These are phyloP conservation scores for Malus fusca DNA, from an alignment of 306 rosid species.

Conservation along the genomic window DNA sequence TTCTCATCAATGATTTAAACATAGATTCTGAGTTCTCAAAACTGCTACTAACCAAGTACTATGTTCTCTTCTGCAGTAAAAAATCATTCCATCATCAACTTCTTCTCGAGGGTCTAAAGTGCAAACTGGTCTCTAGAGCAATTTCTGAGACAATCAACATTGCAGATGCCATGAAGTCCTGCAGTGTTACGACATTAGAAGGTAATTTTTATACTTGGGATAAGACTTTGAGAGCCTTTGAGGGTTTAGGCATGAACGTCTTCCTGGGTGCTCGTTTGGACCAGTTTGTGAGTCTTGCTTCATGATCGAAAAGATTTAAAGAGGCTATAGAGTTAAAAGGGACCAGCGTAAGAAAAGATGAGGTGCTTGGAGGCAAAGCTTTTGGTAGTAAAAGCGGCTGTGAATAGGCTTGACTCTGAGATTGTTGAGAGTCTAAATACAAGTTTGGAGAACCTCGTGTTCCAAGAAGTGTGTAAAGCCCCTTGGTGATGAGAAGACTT, in stretches of 20 bases:
- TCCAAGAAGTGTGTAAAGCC: slow-evolving; percentile 35
- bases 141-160: slow-evolving; percentile 41
- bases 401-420: slow-evolving; percentile 22
- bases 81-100: slow-evolving; percentile 35
- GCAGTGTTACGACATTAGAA: slow-evolving; percentile 30
- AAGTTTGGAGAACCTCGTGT: slow-evolving; percentile 18
- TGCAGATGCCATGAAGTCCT: slow-evolving; percentile 44
- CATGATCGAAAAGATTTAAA: slow-evolving; percentile 13
- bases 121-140: slow-evolving; percentile 36
- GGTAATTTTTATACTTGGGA: slow-evolving; percentile 29
- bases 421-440: background rate
- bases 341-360: slow-evolving; percentile 20
- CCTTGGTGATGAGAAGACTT: slow-evolving; percentile 29
- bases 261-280: slow-evolving; percentile 34
- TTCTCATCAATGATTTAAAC: slow-evolving; percentile 32
- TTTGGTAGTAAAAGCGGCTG: slow-evolving; percentile 1
- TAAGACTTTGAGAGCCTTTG: slow-evolving; percentile 37
- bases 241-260: slow-evolving; percentile 45
- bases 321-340: slow-evolving; percentile 12
- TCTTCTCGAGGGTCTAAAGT: slow-evolving; percentile 34
- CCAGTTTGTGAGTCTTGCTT: slow-evolving; percentile 22
- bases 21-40: slow-evolving; percentile 37
- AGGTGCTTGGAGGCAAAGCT: slow-evolving; percentile 7
- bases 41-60: slow-evolving; percentile 29
- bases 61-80: slow-evolving; percentile 45